phyloP scores from a whole-genome alignment of 345 rosid genomes.

The Hibiscus tridactylites region DNA sequence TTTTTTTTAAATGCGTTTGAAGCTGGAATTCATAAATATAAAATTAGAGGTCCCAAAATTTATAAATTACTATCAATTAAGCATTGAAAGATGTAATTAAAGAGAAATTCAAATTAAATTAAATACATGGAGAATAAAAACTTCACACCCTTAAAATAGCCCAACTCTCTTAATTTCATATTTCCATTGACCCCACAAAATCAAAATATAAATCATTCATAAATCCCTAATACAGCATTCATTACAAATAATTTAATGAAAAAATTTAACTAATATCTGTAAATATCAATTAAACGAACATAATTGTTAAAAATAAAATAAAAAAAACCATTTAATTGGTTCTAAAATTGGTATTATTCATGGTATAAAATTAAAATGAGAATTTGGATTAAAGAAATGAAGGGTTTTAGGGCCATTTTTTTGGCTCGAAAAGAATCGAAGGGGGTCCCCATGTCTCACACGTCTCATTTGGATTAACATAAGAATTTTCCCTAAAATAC shows the following conservation, averaged over 20 bases:
- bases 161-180: neutral
- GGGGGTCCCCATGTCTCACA: neutral
- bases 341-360: neutral
- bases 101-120: neutral
- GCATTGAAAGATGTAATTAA: neutral
- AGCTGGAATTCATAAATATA: neutral
- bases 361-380: neutral
- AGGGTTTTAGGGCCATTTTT: neutral
- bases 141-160: neutral
- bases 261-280: neutral
- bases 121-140: neutral
- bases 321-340: neutral
- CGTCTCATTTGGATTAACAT: neutral
- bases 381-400: neutral
- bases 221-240: neutral
- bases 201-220: neutral
- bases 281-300: too few species aligned
- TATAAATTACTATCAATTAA: neutral
- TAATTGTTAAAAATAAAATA: neutral
- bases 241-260: neutral
- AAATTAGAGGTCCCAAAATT: neutral
- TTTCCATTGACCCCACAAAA: neutral
- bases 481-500: neutral
- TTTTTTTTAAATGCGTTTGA: neutral
- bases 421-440: slow-evolving; percentile 1